phyloP scores from a whole-genome alignment of 2,329 filamentous ascomycete species.

The Pseudogymnoascus pannorum region DNA sequence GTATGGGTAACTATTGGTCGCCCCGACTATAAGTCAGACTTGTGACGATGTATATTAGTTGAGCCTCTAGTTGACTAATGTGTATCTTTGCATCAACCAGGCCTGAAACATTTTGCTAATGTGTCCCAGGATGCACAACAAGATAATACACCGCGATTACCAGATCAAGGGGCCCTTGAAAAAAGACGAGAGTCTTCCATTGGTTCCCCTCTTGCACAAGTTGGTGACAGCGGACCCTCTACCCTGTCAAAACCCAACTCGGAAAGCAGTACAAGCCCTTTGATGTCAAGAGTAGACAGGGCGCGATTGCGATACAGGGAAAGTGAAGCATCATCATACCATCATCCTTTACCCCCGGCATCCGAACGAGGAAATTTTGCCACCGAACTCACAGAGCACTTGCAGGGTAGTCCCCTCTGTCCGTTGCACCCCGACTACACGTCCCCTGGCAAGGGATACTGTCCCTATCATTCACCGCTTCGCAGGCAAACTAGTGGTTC shows the following conservation, averaged over 20 bases:
- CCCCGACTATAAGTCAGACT: background rate
- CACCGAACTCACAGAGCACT: conserved; percentile 37
- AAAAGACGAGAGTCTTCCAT: background rate
- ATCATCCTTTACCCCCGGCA: background rate
- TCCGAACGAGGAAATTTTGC: conserved; percentile 24
- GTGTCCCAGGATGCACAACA: background rate
- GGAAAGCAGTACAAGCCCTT: background rate
- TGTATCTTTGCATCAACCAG: background rate
- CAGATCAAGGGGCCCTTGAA: background rate
- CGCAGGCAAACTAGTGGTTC: conserved; percentile 15
- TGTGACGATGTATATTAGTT: background rate
- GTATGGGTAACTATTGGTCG: background rate
- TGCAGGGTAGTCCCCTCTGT: conserved; percentile 37
- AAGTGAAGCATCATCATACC: conserved; percentile 4
- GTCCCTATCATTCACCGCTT: conserved; percentile 35
- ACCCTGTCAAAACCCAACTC: background rate
- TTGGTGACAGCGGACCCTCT: background rate
- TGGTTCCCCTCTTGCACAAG: background rate
- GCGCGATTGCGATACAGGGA: conserved; percentile 15
- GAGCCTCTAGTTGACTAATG: background rate
- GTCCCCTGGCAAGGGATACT: conserved; percentile 32
- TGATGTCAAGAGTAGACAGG: background rate
- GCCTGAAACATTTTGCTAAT: background rate
- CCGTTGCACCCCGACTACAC: conserved; percentile 34
- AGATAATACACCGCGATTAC: background rate